Evolutionary conservation across 352 stramenopile genomes (phyloP), one percentile per base, ranked within the genome.

Genomic region (Aphanomyces cochlioides): DNA sequence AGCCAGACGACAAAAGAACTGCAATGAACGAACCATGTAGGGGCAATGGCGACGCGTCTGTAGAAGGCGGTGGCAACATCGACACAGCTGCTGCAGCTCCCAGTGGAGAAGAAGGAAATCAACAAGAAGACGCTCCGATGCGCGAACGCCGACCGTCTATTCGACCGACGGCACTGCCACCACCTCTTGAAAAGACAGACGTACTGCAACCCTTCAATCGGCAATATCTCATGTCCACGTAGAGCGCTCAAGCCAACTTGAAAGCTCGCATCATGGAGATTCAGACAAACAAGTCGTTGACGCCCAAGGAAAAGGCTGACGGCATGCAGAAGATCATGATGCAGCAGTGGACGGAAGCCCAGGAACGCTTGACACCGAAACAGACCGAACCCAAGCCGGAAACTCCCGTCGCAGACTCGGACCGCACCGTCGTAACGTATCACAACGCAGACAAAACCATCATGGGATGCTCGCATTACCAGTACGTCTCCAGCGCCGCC

Each of bases 241-340:
- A 74, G 58, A 73, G 68, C 34, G 53, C 48, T 4, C 72, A 76
- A 41, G 67, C 57, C 13, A 71, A 66, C 39, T 34, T 94, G 47
- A 92, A 94, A 72, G 76, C 75, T 4, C 82, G 90, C 56, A 94
- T 94, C 69, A 78, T 82, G 0, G 72, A 92, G 68, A 92, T 94
- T 66, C 85, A 94, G 63, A 81, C 85, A 36, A 90, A 82, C 63
- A 85, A 80, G 34, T 87, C 83, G 40, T 69, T 94, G 6, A 92
- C 83, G 1, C 83, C 83, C 13, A 90, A 92, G 71, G 82, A 92
- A 75, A 94, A 94, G 67, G 84, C 84, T 21, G 83, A 92, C 57
- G 89, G 79, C 8, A 82, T 94, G 45, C 84, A 94, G 66, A 88
- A 89, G 39, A 79, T 94, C 39, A 94, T 94, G 87, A 94, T 92